Percentiles rank a stretch among this genome's conserved stretches.
phyloP scores from a whole-genome alignment of 2,329 filamentous ascomycete genomes.

The Trichophyton simii region DNA sequence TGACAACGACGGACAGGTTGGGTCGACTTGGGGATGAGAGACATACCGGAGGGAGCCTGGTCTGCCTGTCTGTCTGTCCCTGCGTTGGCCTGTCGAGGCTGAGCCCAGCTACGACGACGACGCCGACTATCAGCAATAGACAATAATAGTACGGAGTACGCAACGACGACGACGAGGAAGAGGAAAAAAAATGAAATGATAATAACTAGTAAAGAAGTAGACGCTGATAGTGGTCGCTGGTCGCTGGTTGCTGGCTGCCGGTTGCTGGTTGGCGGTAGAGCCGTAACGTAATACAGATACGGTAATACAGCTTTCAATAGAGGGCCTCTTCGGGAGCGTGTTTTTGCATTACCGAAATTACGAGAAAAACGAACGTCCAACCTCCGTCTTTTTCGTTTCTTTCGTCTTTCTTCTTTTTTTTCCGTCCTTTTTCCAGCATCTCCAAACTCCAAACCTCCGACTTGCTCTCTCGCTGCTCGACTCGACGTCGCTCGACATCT shows the following conservation, averaged over 20 bases:
- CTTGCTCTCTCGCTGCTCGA: not conserved
- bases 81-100: not conserved
- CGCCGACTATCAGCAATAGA: not conserved
- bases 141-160: not conserved
- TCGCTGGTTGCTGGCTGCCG: too few species aligned
- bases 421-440: slow-evolving; percentile 7
- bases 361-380: not conserved
- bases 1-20: not conserved
- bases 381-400: not conserved
- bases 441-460: not conserved
- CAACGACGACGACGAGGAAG: not conserved
- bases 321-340: not conserved
- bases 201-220: not conserved
- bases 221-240: too few species aligned
- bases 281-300: not conserved
- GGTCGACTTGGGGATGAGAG: not conserved
- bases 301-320: slow-evolving; percentile 1
- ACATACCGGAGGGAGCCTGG: not conserved
- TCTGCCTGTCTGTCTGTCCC: not conserved
- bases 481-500: not conserved
- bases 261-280: too few species aligned
- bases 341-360: not conserved
- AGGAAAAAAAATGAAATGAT: too few species aligned
- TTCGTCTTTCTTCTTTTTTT: not conserved
- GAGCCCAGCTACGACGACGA: not conserved